Evolutionary conservation across 225 moss, liverwort and hornwort genomes (phyloP).

Genomic region (Marchantia paleacea): DNA sequence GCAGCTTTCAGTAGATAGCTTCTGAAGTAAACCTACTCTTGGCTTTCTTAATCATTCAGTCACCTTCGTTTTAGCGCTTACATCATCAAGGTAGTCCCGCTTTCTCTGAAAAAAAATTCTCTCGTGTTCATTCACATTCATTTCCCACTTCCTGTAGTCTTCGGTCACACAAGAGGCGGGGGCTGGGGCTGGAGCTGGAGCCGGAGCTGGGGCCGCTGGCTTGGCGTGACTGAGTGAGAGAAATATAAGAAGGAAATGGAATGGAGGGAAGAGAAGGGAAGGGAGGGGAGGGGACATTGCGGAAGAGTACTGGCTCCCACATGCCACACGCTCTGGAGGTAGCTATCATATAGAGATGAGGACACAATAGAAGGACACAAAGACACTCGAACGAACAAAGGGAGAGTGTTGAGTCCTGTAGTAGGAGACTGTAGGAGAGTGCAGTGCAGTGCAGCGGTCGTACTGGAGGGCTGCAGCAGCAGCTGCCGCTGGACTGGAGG

Average conservation of each 20-base stretch:
- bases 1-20: no score
- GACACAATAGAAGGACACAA: constrained; percentile 1
- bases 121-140: no score
- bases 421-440: background rate
- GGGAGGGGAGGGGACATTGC: no score
- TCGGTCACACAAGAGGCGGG: background rate
- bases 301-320: background rate
- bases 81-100: no score
- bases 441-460: background rate
- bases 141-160: no score
- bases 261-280: background rate
- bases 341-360: constrained; percentile 6
- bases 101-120: no score
- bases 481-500: background rate
- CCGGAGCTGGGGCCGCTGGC: background rate
- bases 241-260: background rate
- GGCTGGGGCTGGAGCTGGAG: background rate
- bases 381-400: constrained; percentile 1
- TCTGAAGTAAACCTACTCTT: no score
- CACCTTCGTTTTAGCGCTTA: no score
- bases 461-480: background rate
- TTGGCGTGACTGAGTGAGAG: background rate
- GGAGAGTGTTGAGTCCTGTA: background rate
- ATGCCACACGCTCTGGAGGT: constrained; percentile 16
- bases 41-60: no score